Conservation (phyloP, 352 stramenopile genomes). For the Phytopythium cucurbitacearum region DNA sequence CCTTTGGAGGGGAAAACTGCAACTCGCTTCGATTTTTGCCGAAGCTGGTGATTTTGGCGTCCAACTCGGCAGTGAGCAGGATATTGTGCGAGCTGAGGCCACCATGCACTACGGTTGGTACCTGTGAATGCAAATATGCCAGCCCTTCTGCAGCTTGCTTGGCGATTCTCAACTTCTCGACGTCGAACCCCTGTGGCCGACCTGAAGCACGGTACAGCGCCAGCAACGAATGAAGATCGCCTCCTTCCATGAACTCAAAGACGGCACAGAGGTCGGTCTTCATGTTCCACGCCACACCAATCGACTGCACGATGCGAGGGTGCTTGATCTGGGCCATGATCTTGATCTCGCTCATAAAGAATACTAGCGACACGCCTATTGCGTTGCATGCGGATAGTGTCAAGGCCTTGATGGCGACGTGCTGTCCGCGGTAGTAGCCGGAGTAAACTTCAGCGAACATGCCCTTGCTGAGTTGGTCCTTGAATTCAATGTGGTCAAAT, state of each 20-base stretch:
- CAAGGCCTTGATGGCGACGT: no score
- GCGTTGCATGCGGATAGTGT: no score
- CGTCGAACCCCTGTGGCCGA: constrained; percentile 15
- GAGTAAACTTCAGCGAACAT: no score
- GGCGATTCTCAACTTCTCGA: constrained; percentile 38
- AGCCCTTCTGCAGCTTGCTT: constrained; percentile 30
- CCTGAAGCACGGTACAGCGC: constrained; percentile 15
- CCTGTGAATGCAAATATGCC: constrained; percentile 34
- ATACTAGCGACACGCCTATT: no score
- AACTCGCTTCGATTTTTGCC: no score
- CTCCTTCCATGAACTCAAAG: constrained; percentile 40
- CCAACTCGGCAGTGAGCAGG: constrained; percentile 10
- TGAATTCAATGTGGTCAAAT: no score
- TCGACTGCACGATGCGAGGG: constrained; percentile 31
- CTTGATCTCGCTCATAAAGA: constrained; percentile 35
- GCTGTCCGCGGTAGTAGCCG: no score
- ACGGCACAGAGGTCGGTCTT: constrained; percentile 32
- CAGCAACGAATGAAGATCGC: constrained; percentile 31
- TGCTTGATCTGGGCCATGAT: constrained; percentile 38
- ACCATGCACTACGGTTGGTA: constrained; percentile 26
- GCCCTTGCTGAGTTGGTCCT: no score
- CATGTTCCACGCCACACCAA: constrained; percentile 38
- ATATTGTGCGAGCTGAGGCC: constrained; percentile 43
- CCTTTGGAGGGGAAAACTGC: no score
- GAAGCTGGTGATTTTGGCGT: no score